Base-by-base conservation (phyloP, 2,329 filamentous ascomycete genomes). In the Pseudogymnoascus sp. region DNA sequence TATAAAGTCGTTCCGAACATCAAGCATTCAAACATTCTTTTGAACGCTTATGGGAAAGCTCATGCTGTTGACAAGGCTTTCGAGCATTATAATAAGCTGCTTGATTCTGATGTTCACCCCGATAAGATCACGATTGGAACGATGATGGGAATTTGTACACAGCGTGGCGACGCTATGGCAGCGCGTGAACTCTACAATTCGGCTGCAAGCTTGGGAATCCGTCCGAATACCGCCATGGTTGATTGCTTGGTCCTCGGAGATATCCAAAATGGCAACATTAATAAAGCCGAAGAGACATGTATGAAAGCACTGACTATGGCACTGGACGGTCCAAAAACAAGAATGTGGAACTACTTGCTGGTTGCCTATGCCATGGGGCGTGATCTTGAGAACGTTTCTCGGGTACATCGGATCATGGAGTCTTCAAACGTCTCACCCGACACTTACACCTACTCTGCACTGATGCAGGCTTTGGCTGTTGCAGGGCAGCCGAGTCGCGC, bases 271-370 rank as follows among this genome's bases (percentile, higher is more conserved):
- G 81, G 81, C 21, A 74, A 78, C 40, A 75, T 81, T 45, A 68
- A 74, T 9, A 78, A 84, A 67, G 88, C 88, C 3, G 81, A 87
- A 71, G 76, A 76, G 40, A 77, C 90, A 59, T 84, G 87, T 33
- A 71, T 82, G 59, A 81, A 82, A 49, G 81, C 85, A 33, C 77
- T 86, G 21, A 74, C 75, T 11, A 78, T 80, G 65, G 76, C 78
- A 12, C 72, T 85, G 0, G 71, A 79, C 16, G 80, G 84, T 1
- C 77, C 80, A 1, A 77, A 82, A 21, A 86, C 86, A 1, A 78
- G 80, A 33, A 84, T 91, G 70, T 97, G 90, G 90, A 96, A 97
- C 71, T 80, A 85, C 61, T 76, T 97, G 33, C 77, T 97, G 4
- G 80, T 82, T 62, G 84, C 88, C 64, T 82, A 91, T 72, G 90